Base-by-base conservation (phyloP, 202 grass and related monocot species). In the Brachypodium distachyon region DNA sequence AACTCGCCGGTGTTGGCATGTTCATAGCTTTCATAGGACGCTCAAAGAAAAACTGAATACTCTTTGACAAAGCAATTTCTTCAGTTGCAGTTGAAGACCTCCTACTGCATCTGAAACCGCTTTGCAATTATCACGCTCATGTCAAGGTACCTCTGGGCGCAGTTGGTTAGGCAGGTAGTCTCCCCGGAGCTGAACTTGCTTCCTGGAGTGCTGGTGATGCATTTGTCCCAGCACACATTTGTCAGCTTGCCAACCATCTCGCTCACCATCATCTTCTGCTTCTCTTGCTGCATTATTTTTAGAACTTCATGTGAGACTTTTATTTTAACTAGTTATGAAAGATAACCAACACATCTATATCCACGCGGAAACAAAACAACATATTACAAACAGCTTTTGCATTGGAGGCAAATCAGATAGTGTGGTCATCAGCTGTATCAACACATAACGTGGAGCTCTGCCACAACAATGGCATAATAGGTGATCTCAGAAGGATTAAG, bases 221-320 rank as follows among this genome's bases (percentile, higher is more conserved):
- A 98, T 80, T 98, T 98, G 66, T 98, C 95, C 95, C 91, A 98
- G 72, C 95, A 98, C 32, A 85, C 87, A 44, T 81, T 90, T 12
- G 95, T 92, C 31, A 98, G 47, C 81, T 98, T 98, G 69, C 83
- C 89, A 4, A 98, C 80, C 95, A 95, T 92, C 85, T 98, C 91
- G 4, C 74, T 80, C 49, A 98, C 3, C 95, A 98, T 85, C 41
- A 84, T 81, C 74, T 83, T 92, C 37, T 98, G 91, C 85, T 98
- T 89, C 82, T 98, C 95, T 95, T 95, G 83, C 89, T 95, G 87
- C 83, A 92, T n/a, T 34, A 68, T 19, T 84, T 57, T 46, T 36
- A 76, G 13, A 59, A 77, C 43, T 62, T 59, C 4, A 36, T 33
- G 76, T 87, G 27, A 90, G 58, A 43, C 34, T 27, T 40, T 41